A percentile compares a stretch with the other conserved stretches of the same genome.
Evolutionary conservation across 1,284 basidiomycete species (phyloP).

Genomic region (Entoloma clypeatum): DNA sequence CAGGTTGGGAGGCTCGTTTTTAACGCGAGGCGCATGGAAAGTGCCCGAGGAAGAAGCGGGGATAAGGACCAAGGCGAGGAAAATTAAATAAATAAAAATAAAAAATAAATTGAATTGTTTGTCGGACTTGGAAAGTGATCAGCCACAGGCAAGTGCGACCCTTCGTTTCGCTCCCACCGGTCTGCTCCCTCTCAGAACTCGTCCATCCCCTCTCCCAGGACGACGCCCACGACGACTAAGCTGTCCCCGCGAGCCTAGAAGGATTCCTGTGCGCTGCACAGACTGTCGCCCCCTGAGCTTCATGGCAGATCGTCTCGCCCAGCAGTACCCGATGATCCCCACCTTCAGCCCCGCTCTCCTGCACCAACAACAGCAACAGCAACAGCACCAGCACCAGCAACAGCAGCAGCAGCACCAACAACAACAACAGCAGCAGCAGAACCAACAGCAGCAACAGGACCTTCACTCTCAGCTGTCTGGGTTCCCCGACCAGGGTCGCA

Average conservation of each 20-base stretch:
- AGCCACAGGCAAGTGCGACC: constrained; percentile 40
- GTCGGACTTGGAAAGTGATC: constrained; percentile 35
- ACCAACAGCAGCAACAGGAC: constrained; percentile 32
- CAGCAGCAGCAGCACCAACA: constrained; percentile 45
- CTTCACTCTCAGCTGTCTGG: constrained; percentile 39
- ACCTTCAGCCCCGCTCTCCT: constrained; percentile 43
- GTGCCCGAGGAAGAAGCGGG: background rate
- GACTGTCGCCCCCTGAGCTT: constrained; percentile 30
- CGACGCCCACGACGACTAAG: too few relatives aligned
- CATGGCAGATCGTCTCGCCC: constrained; percentile 59
- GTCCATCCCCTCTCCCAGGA: constrained; percentile 12
- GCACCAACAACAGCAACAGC: constrained; percentile 42
- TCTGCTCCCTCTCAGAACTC: constrained; percentile 21
- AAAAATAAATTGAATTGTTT: constrained; percentile 17
- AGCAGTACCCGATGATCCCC: constrained; percentile 48
- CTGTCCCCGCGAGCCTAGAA: too few relatives aligned
- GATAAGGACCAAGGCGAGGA: background rate
- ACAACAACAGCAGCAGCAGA: constrained; percentile 35
- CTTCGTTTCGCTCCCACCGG: constrained; percentile 44
- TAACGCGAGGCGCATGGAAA: too few relatives aligned
- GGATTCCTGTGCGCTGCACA: constrained; percentile 25
- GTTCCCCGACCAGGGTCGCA: constrained; percentile 45
- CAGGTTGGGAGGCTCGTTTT: too few relatives aligned
- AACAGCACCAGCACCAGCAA: constrained; percentile 34
- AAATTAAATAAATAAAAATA: constrained; percentile 5